Percentiles rank a stretch among this genome's conserved stretches.
Conservation (phyloP, 202 grass and related monocot genomes). For the Brachypodium distachyon region DNA sequence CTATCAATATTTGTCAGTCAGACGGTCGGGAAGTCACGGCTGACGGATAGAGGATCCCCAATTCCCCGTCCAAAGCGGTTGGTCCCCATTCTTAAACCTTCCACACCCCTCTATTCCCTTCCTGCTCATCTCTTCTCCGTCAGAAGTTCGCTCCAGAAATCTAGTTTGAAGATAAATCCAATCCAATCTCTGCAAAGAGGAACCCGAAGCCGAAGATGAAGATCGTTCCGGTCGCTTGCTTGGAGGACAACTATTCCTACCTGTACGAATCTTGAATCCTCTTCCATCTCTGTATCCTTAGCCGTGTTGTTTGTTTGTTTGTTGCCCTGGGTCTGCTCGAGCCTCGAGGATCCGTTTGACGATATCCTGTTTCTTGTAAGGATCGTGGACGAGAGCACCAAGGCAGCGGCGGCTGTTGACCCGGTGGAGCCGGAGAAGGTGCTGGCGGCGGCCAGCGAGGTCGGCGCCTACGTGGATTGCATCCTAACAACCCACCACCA, state of each 20-base stretch:
- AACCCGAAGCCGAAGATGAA: slow-evolving; percentile 41
- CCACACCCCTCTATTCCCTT: background rate
- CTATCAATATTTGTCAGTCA: no score
- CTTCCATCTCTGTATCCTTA: background rate
- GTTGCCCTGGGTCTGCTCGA: background rate
- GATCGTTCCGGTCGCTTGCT: slow-evolving; percentile 62
- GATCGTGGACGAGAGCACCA: slow-evolving; percentile 80
- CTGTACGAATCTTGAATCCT: slow-evolving; percentile 27
- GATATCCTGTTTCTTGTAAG: slow-evolving; percentile 26
- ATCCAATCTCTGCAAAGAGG: background rate
- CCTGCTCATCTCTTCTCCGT: background rate
- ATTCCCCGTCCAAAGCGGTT: background rate
- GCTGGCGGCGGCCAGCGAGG: slow-evolving; percentile 41
- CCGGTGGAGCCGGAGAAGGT: slow-evolving; percentile 91
- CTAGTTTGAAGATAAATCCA: background rate
- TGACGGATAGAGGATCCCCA: background rate
- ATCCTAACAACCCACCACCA: slow-evolving; percentile 94
- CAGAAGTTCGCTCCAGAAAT: background rate
- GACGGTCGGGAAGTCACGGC: no score
- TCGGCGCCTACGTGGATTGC: slow-evolving; percentile 47
- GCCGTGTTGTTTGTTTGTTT: background rate
- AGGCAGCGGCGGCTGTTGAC: slow-evolving; percentile 68
- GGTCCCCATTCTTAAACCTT: slow-evolving; percentile 1
- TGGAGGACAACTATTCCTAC: slow-evolving; percentile 95
- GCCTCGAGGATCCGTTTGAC: background rate